Evolutionary conservation across 2,329 filamentous ascomycete genomes (phyloP), one percentile per base, ranked within the genome.

Genomic region (Sarocladium brachiariae): DNA sequence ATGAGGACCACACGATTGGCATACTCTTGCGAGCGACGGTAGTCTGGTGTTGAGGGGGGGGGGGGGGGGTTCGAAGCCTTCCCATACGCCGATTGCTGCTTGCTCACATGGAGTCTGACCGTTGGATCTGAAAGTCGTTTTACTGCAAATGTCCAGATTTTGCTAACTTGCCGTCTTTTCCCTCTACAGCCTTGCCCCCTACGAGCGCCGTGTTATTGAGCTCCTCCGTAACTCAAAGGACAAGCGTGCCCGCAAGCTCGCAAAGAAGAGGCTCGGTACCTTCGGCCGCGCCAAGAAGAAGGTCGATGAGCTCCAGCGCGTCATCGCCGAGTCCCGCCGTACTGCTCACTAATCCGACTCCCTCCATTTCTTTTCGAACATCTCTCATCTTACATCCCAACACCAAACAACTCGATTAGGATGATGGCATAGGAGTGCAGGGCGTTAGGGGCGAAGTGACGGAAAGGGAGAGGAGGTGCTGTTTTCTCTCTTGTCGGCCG

Each of bases 241-340:
- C 78, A 97, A 97, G 89, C 89, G 92, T 76, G 92, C 92, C 68
- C 84, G 92, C 66, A 96, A 96, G 86, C 88, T 96, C 69, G 92
- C 92, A 68, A 97, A 97, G 91, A 96, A 95, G 88, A 86, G 92
- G 75, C 91, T 99, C 80, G 93, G 93, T 73, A 97, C 93, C 65
- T 97, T 97, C 76, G 88, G 89, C 70, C 92, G 93, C 75, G 92
- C 92, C 70, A 99, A 99, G 92, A 86, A 83, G 73, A 99, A 99
- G 92, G 93, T 99, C 64, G 93, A 99, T 73, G 92, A 97, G 80
- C 89, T 99, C 78, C 89, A 90, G 78, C 84, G 89, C 68, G 88
- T 99, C 75, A 99, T 99, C 71, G 89, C 92, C 68, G 93, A 97
- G 81, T 86, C 91, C 71, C 91, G 92, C 76, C 74, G 78, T 65